Evolutionary conservation across 2,329 filamentous ascomycete genomes (phyloP).

Genomic region (Verticillium tricorpus): DNA sequence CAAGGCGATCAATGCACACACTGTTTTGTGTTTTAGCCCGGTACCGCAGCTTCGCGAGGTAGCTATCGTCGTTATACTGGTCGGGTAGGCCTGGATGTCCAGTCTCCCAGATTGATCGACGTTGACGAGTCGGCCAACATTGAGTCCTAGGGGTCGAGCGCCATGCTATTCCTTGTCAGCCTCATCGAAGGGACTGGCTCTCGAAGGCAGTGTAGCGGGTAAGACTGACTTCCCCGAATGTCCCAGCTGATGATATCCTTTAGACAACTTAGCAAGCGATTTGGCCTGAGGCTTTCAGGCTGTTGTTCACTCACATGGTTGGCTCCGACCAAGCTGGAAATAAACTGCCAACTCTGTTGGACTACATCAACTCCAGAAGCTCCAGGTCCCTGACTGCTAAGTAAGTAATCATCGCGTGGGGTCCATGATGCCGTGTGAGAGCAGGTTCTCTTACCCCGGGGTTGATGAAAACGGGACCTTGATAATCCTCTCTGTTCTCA

Average conservation of each 20-base stretch:
- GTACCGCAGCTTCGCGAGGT: conserved; percentile 36
- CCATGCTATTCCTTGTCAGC: conserved; percentile 26
- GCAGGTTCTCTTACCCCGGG: not conserved
- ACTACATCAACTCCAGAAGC: not conserved
- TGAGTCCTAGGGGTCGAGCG: conserved; percentile 43
- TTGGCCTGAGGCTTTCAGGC: too few relatives aligned
- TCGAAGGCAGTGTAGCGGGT: not conserved
- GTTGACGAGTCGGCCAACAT: conserved; percentile 41
- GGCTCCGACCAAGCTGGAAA: conserved; percentile 38
- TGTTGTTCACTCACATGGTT: conserved; percentile 30
- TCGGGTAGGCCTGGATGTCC: conserved; percentile 39
- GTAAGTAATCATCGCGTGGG: not conserved
- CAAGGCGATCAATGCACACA: conserved; percentile 33
- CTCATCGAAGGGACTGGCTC: not conserved
- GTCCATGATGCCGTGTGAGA: not conserved
- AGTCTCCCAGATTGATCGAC: conserved; percentile 35
- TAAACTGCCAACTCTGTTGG: not conserved
- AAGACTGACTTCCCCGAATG: conserved; percentile 34
- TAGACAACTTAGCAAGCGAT: too few relatives aligned
- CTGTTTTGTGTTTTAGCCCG: conserved; percentile 34
- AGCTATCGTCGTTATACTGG: conserved; percentile 33
- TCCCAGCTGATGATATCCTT: conserved; percentile 46
- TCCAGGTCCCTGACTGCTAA: not conserved
- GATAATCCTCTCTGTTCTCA: not conserved
- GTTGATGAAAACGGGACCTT: not conserved